Percentiles rank a stretch among this genome's conserved stretches.
Conservation (phyloP, 1,139 yeast species). For the Saccharomyces hybrid region DNA sequence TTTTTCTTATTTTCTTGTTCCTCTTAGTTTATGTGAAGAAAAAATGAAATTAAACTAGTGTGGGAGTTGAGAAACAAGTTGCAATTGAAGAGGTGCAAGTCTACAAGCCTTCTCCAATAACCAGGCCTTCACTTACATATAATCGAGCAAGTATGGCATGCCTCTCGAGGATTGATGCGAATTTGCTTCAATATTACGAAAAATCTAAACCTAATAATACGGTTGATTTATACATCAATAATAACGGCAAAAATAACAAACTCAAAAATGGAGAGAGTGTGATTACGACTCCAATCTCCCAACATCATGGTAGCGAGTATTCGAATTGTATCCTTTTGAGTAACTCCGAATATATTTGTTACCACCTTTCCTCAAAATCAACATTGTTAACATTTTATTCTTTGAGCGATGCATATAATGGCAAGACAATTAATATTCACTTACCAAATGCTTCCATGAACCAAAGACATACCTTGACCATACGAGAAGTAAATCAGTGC, state of each 20-base stretch:
- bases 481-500: slow-evolving; percentile 12
- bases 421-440: slow-evolving; percentile 21
- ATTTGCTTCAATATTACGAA: slow-evolving; percentile 15
- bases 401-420: slow-evolving; percentile 14
- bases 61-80: background rate
- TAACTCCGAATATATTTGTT: slow-evolving; percentile 20
- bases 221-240: slow-evolving; percentile 12
- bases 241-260: slow-evolving; percentile 4
- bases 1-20: background rate
- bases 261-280: slow-evolving; percentile 1
- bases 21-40: background rate
- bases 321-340: slow-evolving; percentile 17
- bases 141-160: background rate
- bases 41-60: background rate
- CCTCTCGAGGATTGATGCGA: slow-evolving; percentile 20
- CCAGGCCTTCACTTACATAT: background rate
- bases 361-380: slow-evolving; percentile 21
- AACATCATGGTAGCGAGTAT: slow-evolving; percentile 13
- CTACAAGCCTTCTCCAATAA: background rate
- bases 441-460: slow-evolving; percentile 24
- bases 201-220: slow-evolving; percentile 9
- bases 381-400: slow-evolving; percentile 20
- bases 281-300: background rate
- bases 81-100: background rate
- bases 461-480: slow-evolving; percentile 20